These are phyloP conservation scores for Amanita jacksonii DNA, from an alignment of 768 basidiomycete species.

Conservation along the genomic window DNA sequence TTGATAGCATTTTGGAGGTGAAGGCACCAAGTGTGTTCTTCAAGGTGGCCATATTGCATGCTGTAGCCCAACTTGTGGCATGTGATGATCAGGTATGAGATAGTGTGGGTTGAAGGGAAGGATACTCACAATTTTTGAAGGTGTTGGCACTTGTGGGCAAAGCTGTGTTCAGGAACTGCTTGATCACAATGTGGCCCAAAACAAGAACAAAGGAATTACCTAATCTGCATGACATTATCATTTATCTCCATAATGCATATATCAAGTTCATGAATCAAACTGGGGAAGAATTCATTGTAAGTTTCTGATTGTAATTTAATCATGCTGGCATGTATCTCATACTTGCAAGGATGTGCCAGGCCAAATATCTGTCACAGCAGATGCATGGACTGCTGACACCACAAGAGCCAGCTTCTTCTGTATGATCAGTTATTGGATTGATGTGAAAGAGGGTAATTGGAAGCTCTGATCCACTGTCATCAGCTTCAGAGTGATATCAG, in stretches of 20 bases:
- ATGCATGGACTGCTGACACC: slow-evolving; percentile 16
- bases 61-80: slow-evolving; percentile 11
- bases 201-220: slow-evolving; percentile 11
- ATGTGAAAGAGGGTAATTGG: slow-evolving; percentile 18
- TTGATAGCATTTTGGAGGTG: neutral
- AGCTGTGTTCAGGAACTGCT: slow-evolving; percentile 11
- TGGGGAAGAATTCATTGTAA: slow-evolving; percentile 10
- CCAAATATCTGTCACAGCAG: slow-evolving; percentile 11
- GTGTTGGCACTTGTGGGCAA: slow-evolving; percentile 11
- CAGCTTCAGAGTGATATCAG: slow-evolving; percentile 14
- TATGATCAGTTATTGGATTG: slow-evolving; percentile 14
- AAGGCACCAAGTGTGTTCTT: slow-evolving; percentile 9
- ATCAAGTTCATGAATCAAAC: slow-evolving; percentile 5
- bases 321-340: too few relatives aligned
- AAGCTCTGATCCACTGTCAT: slow-evolving; percentile 14
- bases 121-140: slow-evolving; percentile 7
- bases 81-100: slow-evolving; percentile 14
- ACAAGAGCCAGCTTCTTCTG: slow-evolving; percentile 16
- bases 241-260: slow-evolving; percentile 14
- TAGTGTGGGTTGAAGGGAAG: neutral
- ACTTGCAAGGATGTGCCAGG: slow-evolving; percentile 11
- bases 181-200: slow-evolving; percentile 14
- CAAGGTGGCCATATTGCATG: slow-evolving; percentile 7
- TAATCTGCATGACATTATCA: slow-evolving; percentile 9
- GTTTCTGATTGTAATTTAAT: too few relatives aligned